phyloP scores from a whole-genome alignment of 106 monocot species.

The Gastrodia elata region DNA sequence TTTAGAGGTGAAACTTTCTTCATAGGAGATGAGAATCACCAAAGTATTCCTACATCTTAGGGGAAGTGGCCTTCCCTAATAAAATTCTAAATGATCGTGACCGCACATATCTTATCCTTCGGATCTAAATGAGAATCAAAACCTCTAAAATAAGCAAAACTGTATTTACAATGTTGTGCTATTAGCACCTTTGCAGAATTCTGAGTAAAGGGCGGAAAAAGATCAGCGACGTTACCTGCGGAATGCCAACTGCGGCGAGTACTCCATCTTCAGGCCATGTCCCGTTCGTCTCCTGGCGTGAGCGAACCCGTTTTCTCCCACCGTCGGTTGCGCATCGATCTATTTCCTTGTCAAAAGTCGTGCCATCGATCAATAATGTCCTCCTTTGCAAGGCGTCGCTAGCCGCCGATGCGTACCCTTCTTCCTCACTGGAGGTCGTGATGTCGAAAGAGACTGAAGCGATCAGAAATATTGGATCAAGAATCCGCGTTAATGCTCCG shows the following conservation, averaged over 20 bases:
- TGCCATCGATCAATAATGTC: not conserved
- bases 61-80: no score
- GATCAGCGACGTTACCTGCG: not conserved
- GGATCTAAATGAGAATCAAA: no score
- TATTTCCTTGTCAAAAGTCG: not conserved
- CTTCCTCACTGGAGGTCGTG: conserved; percentile 11
- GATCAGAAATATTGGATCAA: conserved; percentile 37
- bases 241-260: not conserved
- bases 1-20: no score
- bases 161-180: no score
- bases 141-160: no score
- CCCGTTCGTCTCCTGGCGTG: not conserved
- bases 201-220: not conserved
- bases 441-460: conserved; percentile 19
- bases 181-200: not conserved
- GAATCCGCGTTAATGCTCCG: conserved; percentile 54
- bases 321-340: not conserved
- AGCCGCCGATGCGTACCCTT: conserved; percentile 8
- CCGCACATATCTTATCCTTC: no score
- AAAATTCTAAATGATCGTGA: no score
- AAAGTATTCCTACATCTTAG: no score
- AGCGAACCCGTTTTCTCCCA: not conserved
- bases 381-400: conserved; percentile 36
- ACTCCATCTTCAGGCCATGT: not conserved
- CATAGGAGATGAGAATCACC: no score